Evolutionary conservation across 805 yeast genomes (phyloP).

Genomic region (Lipomyces oligophaga): DNA sequence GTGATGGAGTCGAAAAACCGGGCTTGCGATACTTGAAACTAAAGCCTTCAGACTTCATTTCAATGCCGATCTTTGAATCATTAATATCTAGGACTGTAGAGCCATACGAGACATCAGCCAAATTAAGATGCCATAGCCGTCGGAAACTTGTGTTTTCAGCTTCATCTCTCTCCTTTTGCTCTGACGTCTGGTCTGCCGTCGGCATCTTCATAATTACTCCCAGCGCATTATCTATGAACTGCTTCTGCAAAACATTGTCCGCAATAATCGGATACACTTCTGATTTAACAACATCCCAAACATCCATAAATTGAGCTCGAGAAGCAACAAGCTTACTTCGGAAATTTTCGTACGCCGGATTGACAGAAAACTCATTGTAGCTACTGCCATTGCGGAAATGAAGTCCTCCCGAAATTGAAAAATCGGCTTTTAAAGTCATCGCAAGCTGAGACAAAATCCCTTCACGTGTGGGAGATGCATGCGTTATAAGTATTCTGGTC

Average conservation of each 20-base stretch:
- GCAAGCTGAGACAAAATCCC: slow-evolving; percentile 67
- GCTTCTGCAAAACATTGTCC: slow-evolving; percentile 44
- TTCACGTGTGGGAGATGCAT: slow-evolving; percentile 67
- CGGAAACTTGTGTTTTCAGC: slow-evolving; percentile 66
- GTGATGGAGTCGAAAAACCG: neutral
- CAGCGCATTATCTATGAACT: slow-evolving; percentile 52
- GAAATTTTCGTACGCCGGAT: slow-evolving; percentile 61
- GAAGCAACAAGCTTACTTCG: slow-evolving; percentile 59
- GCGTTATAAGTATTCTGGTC: slow-evolving; percentile 60
- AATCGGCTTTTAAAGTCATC: slow-evolving; percentile 63
- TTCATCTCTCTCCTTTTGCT: slow-evolving; percentile 45
- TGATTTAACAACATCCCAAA: slow-evolving; percentile 59
- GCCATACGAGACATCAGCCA: slow-evolving; percentile 59
- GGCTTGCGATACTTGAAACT: slow-evolving; percentile 51
- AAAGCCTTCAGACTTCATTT: slow-evolving; percentile 57
- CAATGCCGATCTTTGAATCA: slow-evolving; percentile 50
- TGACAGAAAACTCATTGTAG: slow-evolving; percentile 62
- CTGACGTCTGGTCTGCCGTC: slow-evolving; percentile 35
- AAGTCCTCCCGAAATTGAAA: slow-evolving; percentile 66
- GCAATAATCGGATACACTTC: slow-evolving; percentile 47
- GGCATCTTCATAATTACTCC: slow-evolving; percentile 57
- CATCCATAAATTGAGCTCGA: slow-evolving; percentile 55
- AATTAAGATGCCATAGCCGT: slow-evolving; percentile 72
- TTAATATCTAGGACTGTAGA: slow-evolving; percentile 44
- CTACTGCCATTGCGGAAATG: slow-evolving; percentile 69